Percentiles rank a stretch among this genome's conserved stretches.
Evolutionary conservation across 202 grass and related monocot genomes (phyloP).

Genomic region (Zizania palustris): DNA sequence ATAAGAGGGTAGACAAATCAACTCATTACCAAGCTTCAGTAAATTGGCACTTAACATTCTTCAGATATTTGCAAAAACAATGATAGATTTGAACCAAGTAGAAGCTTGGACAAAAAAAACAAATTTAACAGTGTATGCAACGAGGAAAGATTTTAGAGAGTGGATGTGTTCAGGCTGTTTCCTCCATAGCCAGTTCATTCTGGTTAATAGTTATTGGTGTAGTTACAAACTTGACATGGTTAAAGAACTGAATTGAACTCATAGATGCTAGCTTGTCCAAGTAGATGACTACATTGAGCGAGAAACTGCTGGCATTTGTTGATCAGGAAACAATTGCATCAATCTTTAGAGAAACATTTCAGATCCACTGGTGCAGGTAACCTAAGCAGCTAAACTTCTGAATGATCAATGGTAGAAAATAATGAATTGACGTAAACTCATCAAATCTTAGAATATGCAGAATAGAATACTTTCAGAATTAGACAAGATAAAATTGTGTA

Average conservation of each 20-base stretch:
- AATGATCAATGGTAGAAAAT: slow-evolving; percentile 3
- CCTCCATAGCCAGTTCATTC: slow-evolving; percentile 12
- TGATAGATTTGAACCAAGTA: not conserved
- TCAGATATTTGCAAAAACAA: not conserved
- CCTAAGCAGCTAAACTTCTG: slow-evolving; percentile 9
- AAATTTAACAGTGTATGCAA: slow-evolving; percentile 12
- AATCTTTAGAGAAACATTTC: slow-evolving; percentile 19
- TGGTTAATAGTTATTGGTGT: slow-evolving; percentile 11
- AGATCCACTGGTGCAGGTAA: not conserved
- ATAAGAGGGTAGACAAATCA: not conserved
- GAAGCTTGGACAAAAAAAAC: not conserved
- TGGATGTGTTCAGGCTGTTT: slow-evolving; percentile 1
- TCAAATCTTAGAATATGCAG: not conserved
- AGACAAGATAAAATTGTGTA: slow-evolving; percentile 38
- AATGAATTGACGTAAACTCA: not conserved
- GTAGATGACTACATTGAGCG: not conserved
- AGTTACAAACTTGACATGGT: not conserved
- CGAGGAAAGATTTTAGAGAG: not conserved
- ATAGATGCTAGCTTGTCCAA: slow-evolving; percentile 6
- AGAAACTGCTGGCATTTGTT: not conserved
- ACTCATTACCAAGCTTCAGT: not conserved
- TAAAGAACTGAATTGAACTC: slow-evolving; percentile 10
- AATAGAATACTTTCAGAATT: slow-evolving; percentile 3
- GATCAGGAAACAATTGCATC: slow-evolving; percentile 3
- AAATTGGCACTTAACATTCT: slow-evolving; percentile 3